Evolutionary conservation across 2,329 filamentous ascomycete species (phyloP), one percentile per base, ranked within the genome.

Genomic region (Fusarium floridanum): DNA sequence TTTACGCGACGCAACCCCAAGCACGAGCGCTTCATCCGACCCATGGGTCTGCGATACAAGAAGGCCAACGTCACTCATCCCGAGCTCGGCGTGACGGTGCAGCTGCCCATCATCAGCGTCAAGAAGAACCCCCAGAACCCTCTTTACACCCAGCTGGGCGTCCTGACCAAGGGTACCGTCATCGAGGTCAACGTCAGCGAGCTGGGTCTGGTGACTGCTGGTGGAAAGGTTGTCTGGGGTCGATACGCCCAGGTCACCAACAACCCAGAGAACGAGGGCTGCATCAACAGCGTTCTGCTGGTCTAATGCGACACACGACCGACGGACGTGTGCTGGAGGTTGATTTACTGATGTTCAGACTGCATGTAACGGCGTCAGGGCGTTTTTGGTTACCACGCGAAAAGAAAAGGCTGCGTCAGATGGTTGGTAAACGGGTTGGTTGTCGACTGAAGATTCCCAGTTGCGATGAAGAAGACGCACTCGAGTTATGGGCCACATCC

Each of bases 181-280:
- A 91, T 96, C 80, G 96, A 98, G 84, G 95, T 98, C 79, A 98
- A 99, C 81, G 95, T 98, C 34, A 93, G 90, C 66, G 97, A 99
- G 82, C 85, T 98, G 73, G 97, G 97, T 73, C 87, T 98, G 71
- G 95, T 97, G 17, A 98, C 97, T 4, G 93, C 95, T 2, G 92
- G 91, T 72, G 97, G 97, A 73, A 98, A 98, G 86, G 94, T 98
- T 10, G 94, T 96, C 8, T 98, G 95, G 95, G 95, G 94, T 77
- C 89, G 94, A 76, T 97, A 92, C 85, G 94, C 93, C 6, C 79
- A 82, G 72, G 77, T 84, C 50, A 84, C 82, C 27, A 89, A 88
- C 79, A 86, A 86, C 78, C 84, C 85, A 4, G 85, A 87, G 77
- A 83, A 82, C 68, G 84, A 85, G 63, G 84, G 84, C 17, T 85